A percentile compares a stretch with the other conserved stretches of the same genome.
phyloP scores from a whole-genome alignment of 1,139 yeast genomes.

The Blastobotrys malaysiensis region DNA sequence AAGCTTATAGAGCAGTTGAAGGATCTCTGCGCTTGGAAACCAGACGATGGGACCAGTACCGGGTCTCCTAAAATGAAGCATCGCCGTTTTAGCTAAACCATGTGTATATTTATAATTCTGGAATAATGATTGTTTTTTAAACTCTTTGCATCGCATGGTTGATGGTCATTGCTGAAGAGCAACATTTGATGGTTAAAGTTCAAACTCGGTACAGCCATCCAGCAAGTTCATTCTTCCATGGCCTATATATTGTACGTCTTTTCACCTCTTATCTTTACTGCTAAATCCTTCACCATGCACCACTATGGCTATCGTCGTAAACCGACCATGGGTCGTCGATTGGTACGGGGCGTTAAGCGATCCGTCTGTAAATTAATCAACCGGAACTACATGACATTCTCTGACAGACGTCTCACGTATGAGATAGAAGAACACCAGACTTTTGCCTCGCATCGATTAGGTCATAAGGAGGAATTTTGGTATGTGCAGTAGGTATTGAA shows the following conservation, averaged over 20 bases:
- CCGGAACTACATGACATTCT: not conserved
- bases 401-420: not conserved
- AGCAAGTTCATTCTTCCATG: too few relatives aligned
- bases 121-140: not conserved
- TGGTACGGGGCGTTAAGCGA: not conserved
- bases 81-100: not conserved
- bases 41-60: conserved; percentile 8
- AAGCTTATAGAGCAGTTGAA: conserved; percentile 37
- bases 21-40: conserved; percentile 31
- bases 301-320: not conserved
- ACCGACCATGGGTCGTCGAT: not conserved
- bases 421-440: not conserved
- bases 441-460: not conserved
- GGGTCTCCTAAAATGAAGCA: not conserved
- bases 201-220: too few relatives aligned
- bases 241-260: not conserved
- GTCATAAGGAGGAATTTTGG: not conserved
- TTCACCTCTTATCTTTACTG: not conserved
- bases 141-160: not conserved
- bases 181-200: too few relatives aligned
- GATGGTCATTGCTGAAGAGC: not conserved
- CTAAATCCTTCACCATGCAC: not conserved
- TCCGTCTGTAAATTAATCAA: not conserved
- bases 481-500: not conserved
- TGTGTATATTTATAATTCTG: not conserved